phyloP scores from a whole-genome alignment of 2,329 filamentous ascomycete species.

The Dactylellina haptotyla region DNA sequence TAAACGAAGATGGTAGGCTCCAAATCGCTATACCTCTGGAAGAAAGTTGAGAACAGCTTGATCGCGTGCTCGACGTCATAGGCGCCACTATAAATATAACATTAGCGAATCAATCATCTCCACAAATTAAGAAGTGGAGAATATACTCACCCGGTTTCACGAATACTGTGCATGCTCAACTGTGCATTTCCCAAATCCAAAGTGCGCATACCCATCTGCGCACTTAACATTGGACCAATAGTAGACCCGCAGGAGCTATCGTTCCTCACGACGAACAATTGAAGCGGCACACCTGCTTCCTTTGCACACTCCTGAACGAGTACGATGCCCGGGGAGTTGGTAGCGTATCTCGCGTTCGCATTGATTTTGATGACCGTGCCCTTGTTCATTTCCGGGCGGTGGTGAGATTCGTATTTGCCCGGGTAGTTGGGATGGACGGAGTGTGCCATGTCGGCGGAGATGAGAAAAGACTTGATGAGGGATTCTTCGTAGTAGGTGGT shows the following conservation, averaged over 20 bases:
- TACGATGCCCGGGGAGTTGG: conserved; percentile 94
- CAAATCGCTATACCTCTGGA: conserved; percentile 81
- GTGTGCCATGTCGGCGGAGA: conserved; percentile 98
- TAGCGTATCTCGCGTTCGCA: conserved; percentile 95
- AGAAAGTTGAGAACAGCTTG: conserved; percentile 86
- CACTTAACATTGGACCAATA: conserved; percentile 95
- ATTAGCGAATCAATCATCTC: conserved; percentile 11
- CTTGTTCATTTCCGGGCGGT: conserved; percentile 94
- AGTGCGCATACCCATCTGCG: conserved; percentile 84
- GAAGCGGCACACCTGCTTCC: conserved; percentile 79
- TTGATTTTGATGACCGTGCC: conserved; percentile 98
- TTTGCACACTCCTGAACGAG: conserved; percentile 86
- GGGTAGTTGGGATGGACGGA: conserved; percentile 94
- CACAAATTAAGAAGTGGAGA: no score
- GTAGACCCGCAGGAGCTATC: conserved; percentile 95
- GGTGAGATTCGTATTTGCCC: conserved; percentile 87
- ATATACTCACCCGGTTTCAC: conserved; percentile 77
- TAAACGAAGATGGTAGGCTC: conserved; percentile 81
- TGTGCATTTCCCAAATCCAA: conserved; percentile 94
- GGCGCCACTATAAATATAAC: conserved; percentile 68
- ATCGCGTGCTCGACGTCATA: conserved; percentile 88
- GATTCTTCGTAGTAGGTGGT: conserved; percentile 93
- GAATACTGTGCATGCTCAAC: conserved; percentile 95
- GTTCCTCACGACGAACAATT: conserved; percentile 95
- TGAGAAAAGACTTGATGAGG: conserved; percentile 86